Evolutionary conservation across 768 basidiomycete genomes (phyloP), one percentile per base, ranked within the genome.

Genomic region (Mycena alexandri): DNA sequence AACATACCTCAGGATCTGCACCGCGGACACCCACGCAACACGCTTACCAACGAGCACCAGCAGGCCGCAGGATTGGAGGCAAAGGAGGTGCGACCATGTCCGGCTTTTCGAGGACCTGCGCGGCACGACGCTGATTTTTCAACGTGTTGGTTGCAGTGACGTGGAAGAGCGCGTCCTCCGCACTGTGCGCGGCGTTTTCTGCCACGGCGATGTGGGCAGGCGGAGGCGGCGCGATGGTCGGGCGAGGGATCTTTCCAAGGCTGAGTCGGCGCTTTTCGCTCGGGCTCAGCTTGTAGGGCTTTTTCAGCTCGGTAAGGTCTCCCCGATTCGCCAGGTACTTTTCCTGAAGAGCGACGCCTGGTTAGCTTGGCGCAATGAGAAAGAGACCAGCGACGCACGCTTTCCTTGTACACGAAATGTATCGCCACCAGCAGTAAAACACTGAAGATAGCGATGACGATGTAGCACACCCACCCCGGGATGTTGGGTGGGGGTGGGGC

Each of bases 61-160:
- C 14, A 9, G 38, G 50, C 17, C 50, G 50, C 7, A 61, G 16
- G 13, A 33, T 52, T 33, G 50, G 50, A 5, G 48, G 34, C 24
- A 61, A 13, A 4, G 58, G 7, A 5, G 21, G 17, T 24, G 50
- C 41, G 41, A 12, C 8, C 22, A 41, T 19, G 17, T n/a, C 13
- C 21, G 36, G 34, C 38, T 42, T 22, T 17, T 36, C 19, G 38
- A 51, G 1, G 25, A 51, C 2, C 41, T 61, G 41, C 17, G 33
- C 60, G 8, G n/a, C 17, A 1, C 41, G 60, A 12, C 60, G 60
- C 38, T 61, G 22, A n/a, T 61, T 52, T 13, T 33, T 50, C 3
- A 51, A 22, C 25, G 50, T 61, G 25, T 52, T 61, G 25, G 29
- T 7, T 3, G 48, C 38, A 16, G 41, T 52, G 8, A 17, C 22